Base-by-base conservation (phyloP, 805 yeast species). In the Candida sithepensis region DNA sequence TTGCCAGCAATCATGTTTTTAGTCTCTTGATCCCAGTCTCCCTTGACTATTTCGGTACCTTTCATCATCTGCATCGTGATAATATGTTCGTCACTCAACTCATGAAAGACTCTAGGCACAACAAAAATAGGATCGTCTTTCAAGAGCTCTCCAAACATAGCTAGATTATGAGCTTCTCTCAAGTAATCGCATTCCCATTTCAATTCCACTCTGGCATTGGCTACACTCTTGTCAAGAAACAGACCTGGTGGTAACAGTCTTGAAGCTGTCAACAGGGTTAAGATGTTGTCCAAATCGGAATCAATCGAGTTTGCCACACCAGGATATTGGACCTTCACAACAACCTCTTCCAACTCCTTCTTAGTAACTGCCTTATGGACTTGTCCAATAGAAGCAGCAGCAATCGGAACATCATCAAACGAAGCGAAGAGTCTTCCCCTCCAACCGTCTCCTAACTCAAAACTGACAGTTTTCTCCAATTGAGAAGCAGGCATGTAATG, bases 101-200 rank as follows among this genome's bases (percentile, higher is more conserved):
- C 81, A 52, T 82, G 84, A 62, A 77, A 82, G 14, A 94, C 96
- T 49, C 77, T 75, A 2, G 99, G 99, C 14, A 92, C 96, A 6
- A 61, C 77, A 59, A 89, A 89, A 1, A 72, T 84, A 0, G 81
- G 77, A 53, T 81, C 84, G 53, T 78, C 79, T 42, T 72, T 69
- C 39, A 87, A 60, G 53, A 88, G 70, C 45, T 80, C 80, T 24
- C 79, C 68, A 69, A 88, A 92, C 53, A 83, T 74, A 39, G 79
- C 80, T 54, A 91, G 69, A 58, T 84, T 84, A 49, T 77, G 77
- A 1, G 97, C 96, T 66, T 94, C 99, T 54, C 98, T 80, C 22
- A 83, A 67, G 63, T 94, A 94, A 68, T 94, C 98, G 68, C 98
- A 92, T 68, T 94, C 99, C 98, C 98, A 92, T 57, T 89, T 90